Evolutionary conservation across 495 filamentous ascomycete species (phyloP), one percentile per base, ranked within the genome.

Genomic region (Pseudomonodictys pantanalensis): DNA sequence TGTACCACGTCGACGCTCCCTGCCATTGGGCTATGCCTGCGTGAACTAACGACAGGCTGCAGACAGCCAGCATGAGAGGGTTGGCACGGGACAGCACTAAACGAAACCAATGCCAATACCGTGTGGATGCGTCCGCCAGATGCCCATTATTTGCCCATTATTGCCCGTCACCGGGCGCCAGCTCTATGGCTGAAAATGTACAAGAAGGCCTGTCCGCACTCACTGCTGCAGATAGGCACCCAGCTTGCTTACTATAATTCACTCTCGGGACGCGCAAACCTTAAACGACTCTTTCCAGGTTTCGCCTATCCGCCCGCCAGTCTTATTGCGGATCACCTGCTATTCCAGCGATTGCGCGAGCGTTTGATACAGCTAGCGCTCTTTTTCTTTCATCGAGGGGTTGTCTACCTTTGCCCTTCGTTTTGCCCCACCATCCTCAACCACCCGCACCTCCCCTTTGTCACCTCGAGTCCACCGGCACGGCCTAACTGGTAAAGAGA

Each of bases 41-140:
- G 38, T 41, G 38, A 41, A 41, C 38, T 41, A 41, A 41, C 4
- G 20, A 3, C 4, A 3, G 15, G 56, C 51, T 56, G 47, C 39
- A 23, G 15, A 42, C 23, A 44, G 58, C 47, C 65, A 64, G 67
- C 67, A 69, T 67, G 52, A 65, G 51, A 22, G 52, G 38, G 2
- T 24, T 30, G 57, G 52, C 67, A 69, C 67, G 60, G 60, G 67
- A 69, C 56, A 54, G 55, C 54, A 28, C n/a, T 53, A 44, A 47
- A 44, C 23, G 29, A 29, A 11, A 12, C 9, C 22, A 52, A 63
- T 42, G 30, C 60, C 60, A 51, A 48, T 46, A 22, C 45, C n/a
- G 44, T 56, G 58, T 47, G 18, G 4, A 47, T 15, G 49, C 17
- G 24, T 1, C 28, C 12, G 15, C 30, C 48, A 24, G 25, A 12